Percentiles rank a stretch among this genome's conserved stretches.
phyloP scores from a whole-genome alignment of 345 rosid genomes.

The Cochlearia excelsa region DNA sequence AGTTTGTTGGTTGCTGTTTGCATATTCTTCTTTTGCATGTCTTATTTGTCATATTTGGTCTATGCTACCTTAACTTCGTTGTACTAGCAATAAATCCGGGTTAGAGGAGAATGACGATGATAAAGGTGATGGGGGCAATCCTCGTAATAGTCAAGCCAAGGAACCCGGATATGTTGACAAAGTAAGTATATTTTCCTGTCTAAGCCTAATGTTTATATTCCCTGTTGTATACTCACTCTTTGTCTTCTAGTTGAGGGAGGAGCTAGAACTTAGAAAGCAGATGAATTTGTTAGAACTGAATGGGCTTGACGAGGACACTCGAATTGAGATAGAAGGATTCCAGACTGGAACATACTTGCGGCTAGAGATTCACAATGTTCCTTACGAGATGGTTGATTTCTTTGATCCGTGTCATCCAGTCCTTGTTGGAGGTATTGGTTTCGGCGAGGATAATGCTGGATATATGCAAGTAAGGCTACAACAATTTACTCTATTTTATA shows the following conservation, averaged over 20 bases:
- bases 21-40: background rate
- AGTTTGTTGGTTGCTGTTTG: constrained; percentile 13
- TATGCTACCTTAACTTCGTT: constrained; percentile 48
- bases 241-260: constrained; percentile 73
- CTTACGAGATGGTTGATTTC: constrained; percentile 89
- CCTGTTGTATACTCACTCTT: constrained; percentile 30
- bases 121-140: constrained; percentile 38
- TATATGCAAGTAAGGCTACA: constrained; percentile 82
- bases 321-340: constrained; percentile 84
- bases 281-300: constrained; percentile 71
- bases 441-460: constrained; percentile 85
- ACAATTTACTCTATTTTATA: background rate
- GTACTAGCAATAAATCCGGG: constrained; percentile 63
- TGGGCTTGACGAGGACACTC: constrained; percentile 73
- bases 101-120: constrained; percentile 58
- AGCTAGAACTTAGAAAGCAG: constrained; percentile 72
- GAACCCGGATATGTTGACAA: constrained; percentile 68
- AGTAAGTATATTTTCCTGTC: constrained; percentile 43
- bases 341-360: constrained; percentile 77
- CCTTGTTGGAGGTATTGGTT: constrained; percentile 83
- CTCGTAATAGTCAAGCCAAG: constrained; percentile 45
- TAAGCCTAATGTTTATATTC: constrained; percentile 16
- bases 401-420: constrained; percentile 89
- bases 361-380: constrained; percentile 85
- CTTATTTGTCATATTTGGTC: constrained; percentile 27